phyloP scores from a whole-genome alignment of 139 green algal genomes.

The Chlamydomonas asymmetrica region DNA sequence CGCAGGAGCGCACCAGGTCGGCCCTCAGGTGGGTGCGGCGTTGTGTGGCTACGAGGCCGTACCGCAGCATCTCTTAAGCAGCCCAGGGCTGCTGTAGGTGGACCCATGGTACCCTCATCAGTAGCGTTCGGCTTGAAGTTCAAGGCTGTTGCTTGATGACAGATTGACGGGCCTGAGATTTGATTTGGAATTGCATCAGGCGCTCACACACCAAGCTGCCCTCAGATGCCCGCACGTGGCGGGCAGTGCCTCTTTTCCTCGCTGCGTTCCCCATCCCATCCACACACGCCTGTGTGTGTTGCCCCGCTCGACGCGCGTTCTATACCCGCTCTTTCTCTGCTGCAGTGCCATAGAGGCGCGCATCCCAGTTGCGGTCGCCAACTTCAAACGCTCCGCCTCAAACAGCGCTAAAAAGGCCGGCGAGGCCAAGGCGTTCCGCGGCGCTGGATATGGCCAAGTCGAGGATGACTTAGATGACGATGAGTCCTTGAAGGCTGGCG shows the following conservation, averaged over 20 bases:
- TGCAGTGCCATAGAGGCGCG: slow-evolving; percentile 20
- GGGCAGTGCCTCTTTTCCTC: background rate
- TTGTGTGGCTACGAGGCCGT: background rate
- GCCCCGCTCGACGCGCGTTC: background rate
- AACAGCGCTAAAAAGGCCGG: background rate
- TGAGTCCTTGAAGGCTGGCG: slow-evolving; percentile 21
- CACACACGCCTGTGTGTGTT: background rate
- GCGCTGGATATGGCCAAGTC: too few species aligned
- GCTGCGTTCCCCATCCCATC: background rate
- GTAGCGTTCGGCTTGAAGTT: background rate
- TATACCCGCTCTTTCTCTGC: background rate
- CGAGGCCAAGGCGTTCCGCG: background rate
- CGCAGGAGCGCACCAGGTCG: background rate
- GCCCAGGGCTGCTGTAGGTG: background rate
- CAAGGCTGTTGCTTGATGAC: background rate
- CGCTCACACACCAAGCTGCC: background rate
- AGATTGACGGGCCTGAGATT: background rate
- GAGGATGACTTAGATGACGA: background rate
- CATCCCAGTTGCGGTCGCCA: slow-evolving; percentile 18
- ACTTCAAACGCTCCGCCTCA: background rate
- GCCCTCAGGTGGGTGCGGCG: background rate
- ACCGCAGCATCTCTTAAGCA: background rate
- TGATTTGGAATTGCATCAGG: background rate
- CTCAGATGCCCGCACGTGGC: background rate
- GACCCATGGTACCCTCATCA: background rate